These are phyloP conservation scores for Tuber magnatum DNA, from an alignment of 495 filamentous ascomycete species.

Conservation along the genomic window DNA sequence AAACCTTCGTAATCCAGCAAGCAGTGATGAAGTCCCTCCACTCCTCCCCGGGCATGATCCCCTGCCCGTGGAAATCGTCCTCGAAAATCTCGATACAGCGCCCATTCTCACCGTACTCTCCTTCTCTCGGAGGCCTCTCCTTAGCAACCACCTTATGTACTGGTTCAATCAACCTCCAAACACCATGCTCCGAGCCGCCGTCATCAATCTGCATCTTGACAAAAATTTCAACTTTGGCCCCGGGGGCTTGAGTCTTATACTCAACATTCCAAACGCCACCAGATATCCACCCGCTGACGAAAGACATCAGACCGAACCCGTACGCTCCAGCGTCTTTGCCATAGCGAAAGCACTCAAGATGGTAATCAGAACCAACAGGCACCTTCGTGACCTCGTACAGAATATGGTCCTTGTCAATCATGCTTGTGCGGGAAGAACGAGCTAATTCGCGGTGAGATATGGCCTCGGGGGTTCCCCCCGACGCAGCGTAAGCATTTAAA, in stretches of 20 bases:
- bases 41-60: conserved; percentile 32
- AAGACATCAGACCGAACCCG: conserved; percentile 27
- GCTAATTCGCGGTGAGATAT: conserved; percentile 24
- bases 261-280: conserved; percentile 29
- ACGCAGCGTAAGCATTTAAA: conserved; percentile 31
- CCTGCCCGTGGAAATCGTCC: conserved; percentile 26
- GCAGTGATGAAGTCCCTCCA: conserved; percentile 39
- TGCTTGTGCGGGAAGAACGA: conserved; percentile 32
- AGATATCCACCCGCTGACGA: conserved; percentile 27
- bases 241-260: conserved; percentile 29
- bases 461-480: conserved; percentile 9
- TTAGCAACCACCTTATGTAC: conserved; percentile 30
- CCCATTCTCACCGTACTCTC: conserved; percentile 31
- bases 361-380: conserved; percentile 32
- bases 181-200: conserved; percentile 25
- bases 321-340: conserved; percentile 31
- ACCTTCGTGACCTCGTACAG: conserved; percentile 38
- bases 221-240: conserved; percentile 17
- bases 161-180: conserved; percentile 37
- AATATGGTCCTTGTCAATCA: conserved; percentile 35
- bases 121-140: conserved; percentile 16
- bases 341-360: conserved; percentile 26
- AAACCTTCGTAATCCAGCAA: conserved; percentile 39
- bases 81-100: conserved; percentile 34
- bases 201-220: conserved; percentile 32